Base-by-base conservation (phyloP, 2,329 filamentous ascomycete genomes). In the Colletotrichum karsti region DNA sequence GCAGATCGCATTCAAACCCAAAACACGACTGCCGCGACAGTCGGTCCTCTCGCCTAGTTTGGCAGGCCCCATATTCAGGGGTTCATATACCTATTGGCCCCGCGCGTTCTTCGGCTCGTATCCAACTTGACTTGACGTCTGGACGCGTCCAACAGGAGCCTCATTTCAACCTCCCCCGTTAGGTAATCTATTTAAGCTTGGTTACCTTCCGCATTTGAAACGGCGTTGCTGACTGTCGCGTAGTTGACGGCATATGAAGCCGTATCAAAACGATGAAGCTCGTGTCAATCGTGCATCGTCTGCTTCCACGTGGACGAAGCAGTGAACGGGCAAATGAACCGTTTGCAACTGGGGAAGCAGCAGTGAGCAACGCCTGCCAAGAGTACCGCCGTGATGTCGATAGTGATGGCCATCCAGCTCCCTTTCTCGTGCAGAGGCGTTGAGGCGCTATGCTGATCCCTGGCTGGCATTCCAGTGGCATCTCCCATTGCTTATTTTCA, bases 1-100 rank as follows among this genome's bases (percentile, higher is more conserved):
- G 64, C 60, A 64, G 60, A 67, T 68, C 65, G 48, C 46, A 68
- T 65, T 63, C 61, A 68, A 65, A 67, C 44, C 44, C 60, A 46
- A 54, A 65, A 64, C 37, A 59, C 63, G 30, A 65, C 60, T 64
- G 53, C 46, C 65, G 60, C 46, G 41, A 58, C 7, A 50, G 18
- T 39, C 51, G 60, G 46, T 53, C 53, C 39, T 53, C 30, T 59
- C 18, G 53, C 60, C 46, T 54, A 46, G 26, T 68, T 44, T 46
- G 46, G 60, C 65, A 65, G 46, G 46, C 53, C 13, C 60, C 53
- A 48, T 54, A 5, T 35, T 46, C 22, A 64, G 44, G 64, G 60
- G 51, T 42, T 13, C 53, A 9, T 20, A 6, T 39, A 7, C 35
- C 18, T 20, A 37, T 53, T 42, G 37, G 26, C 28, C 33, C 59